phyloP scores from a whole-genome alignment of 352 stramenopile species.

The Globisporangium cystogenes region DNA sequence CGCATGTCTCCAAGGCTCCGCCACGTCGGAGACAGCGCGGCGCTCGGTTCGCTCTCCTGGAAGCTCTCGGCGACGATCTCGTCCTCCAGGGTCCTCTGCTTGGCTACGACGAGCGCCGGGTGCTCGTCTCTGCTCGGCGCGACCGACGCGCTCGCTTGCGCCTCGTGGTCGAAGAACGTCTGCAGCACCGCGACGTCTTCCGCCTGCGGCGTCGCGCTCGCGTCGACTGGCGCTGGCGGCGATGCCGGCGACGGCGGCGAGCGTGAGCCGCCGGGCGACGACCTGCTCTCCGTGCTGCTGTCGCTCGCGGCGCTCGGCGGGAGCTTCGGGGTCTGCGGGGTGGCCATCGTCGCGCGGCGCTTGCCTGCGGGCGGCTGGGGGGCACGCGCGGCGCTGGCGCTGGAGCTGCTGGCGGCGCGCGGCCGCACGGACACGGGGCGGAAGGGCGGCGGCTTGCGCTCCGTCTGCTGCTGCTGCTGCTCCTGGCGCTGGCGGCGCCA shows the following conservation, averaged over 20 bases:
- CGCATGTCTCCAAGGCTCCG: not conserved
- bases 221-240: not conserved
- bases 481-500: constrained; percentile 16
- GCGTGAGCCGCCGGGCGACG: not conserved
- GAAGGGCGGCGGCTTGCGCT: constrained; percentile 5
- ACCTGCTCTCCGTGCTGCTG: constrained; percentile 1
- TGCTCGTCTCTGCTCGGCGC: not conserved
- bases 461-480: constrained; percentile 5
- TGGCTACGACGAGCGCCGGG: not conserved
- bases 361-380: not conserved
- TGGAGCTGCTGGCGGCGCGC: constrained; percentile 5
- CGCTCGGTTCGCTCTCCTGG: not conserved
- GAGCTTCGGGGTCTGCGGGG: not conserved
- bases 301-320: not conserved
- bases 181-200: not conserved
- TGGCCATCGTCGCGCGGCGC: not conserved
- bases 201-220: no score
- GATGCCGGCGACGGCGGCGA: not conserved
- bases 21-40: not conserved
- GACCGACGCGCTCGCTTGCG: no score
- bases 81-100: not conserved
- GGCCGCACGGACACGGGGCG: constrained; percentile 2
- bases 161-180: not conserved
- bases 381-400: not conserved
- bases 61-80: not conserved